Base-by-base conservation (phyloP, 2,329 filamentous ascomycete species). In the Hypoxylon sp. region DNA sequence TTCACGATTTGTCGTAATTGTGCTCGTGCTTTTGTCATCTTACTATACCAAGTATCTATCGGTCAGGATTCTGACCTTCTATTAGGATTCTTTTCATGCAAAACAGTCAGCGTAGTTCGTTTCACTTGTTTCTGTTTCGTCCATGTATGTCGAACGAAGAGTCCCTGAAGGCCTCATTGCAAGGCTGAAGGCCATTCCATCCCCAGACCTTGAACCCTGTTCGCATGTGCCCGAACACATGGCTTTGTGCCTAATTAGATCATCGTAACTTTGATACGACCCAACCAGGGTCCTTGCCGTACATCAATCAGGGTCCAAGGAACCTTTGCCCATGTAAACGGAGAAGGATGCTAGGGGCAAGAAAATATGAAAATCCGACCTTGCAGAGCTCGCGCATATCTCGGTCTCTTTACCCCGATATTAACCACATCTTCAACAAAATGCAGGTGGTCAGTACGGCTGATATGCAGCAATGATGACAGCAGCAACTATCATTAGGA, bases 171-270 rank as follows among this genome's bases (percentile, higher is more conserved):
- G 11, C 42, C 6, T 48, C 13, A 46, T 65, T 31, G 37, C 52
- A 62, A 37, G 63, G 63, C 52, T 62, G 47, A 47, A 13, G 46
- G 10, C 17, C 44, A 55, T 52, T 51, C 17, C 17, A 37, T 6
- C 22, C 29, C 35, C 51, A 22, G 31, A 29, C 51, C 51, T 46
- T 52, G 17, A 39, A 42, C 58, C 58, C 39, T 62, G 47, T 42
- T 24, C 24, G 22, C 52, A 62, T 57, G 53, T 17, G 52, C 39
- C 57, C 37, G 31, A 37, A 42, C 63, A 63, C 63, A 62, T 62
- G 63, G 63, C 51, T 35, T 5, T 33, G 42, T 26, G 31, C 58
- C 48, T 53, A 44, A n/a, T 37, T 55, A 42, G 48, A 19, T 56
- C 37, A 10, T 8, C n/a, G n/a, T 26, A 39, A 53, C 47, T 53